These are phyloP conservation scores for Sclerotinia minor DNA, from an alignment of 2,329 filamentous ascomycete species.

Conservation along the genomic window DNA sequence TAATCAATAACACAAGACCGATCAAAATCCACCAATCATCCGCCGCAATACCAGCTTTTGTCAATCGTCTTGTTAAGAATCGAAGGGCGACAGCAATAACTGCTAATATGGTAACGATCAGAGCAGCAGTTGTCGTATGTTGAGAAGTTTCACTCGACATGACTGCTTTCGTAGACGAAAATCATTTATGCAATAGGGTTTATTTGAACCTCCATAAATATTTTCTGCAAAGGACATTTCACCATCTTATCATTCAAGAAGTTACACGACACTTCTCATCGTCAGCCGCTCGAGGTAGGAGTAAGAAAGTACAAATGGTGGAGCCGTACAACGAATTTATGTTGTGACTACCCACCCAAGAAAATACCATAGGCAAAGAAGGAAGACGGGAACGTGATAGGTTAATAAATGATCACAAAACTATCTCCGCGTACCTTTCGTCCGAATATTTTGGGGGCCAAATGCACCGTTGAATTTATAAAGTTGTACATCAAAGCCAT, in stretches of 20 bases:
- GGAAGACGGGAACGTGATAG: constrained; percentile 4
- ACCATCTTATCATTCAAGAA: constrained; percentile 8
- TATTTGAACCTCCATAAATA: not conserved
- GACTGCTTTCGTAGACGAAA: constrained; percentile 3
- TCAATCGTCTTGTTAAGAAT: constrained; percentile 21
- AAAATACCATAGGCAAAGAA: not conserved
- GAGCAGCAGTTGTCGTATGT: constrained; percentile 16
- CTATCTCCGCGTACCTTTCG: not conserved
- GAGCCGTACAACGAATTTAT: constrained; percentile 11
- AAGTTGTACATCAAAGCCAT: not conserved
- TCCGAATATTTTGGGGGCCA: not conserved
- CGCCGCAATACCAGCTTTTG: constrained; percentile 20
- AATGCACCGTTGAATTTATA: not conserved
- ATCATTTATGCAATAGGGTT: not conserved
- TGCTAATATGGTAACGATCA: constrained; percentile 21
- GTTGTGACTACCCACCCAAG: not conserved
- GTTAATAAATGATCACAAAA: not conserved
- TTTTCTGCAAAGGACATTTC: not conserved
- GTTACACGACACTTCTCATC: not conserved
- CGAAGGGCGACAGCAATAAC: constrained; percentile 23
- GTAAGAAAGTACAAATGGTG: not conserved
- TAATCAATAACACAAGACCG: constrained; percentile 1
- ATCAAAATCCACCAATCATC: constrained; percentile 29
- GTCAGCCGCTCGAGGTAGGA: not conserved
- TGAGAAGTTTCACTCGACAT: constrained; percentile 17